Evolutionary conservation across 169 alveolate species (phyloP), one percentile per base, ranked within the genome.

Genomic region (Eimeria zaria): DNA sequence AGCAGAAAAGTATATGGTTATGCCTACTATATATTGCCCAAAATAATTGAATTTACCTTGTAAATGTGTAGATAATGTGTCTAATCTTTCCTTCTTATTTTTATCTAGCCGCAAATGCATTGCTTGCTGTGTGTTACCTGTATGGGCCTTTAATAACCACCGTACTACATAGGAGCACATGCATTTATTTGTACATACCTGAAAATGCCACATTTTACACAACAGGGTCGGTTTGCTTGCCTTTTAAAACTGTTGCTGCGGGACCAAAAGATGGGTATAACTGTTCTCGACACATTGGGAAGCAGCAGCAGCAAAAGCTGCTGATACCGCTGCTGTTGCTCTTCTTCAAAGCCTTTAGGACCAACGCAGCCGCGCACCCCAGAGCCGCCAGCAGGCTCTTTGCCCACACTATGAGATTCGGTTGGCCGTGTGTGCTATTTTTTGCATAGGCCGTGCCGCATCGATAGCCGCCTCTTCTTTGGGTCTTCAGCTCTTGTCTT

Each of bases 401-500:
- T 53, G 11, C 60, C 1, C 60, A 64, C 14, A 39, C 20, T 39
- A 27, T 4, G 84, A 4, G 87, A 60, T 48, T 76, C 41, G 36
- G 39, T 24, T 76, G 60, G 60, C 16, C 36, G 18, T 41, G n/a
- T 11, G 44, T 9, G 51, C 41, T 76, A 64, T 41, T 76, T 81
- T 33, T 60, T 81, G 30, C 18, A 73, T 80, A 85, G 92, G 30
- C 48, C 80, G 92, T 16, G 27, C 92, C 16, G 92, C 92, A 60
- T 58, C 48, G 12, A 85, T 60, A 30, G 60, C 67, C 1, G 36
- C 78, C 55, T 46, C 58, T 18, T 58, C 81, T 39, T 85, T 85
- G 16, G 92, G 92, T 36, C 92, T 85, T 85, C 80, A 85, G 39
- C 92, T 85, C 41, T 55, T 60, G 41, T 85, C 78, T 46, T 85